Conservation (phyloP, 768 basidiomycete species). For the Chalciporus pseudorubinellus region DNA sequence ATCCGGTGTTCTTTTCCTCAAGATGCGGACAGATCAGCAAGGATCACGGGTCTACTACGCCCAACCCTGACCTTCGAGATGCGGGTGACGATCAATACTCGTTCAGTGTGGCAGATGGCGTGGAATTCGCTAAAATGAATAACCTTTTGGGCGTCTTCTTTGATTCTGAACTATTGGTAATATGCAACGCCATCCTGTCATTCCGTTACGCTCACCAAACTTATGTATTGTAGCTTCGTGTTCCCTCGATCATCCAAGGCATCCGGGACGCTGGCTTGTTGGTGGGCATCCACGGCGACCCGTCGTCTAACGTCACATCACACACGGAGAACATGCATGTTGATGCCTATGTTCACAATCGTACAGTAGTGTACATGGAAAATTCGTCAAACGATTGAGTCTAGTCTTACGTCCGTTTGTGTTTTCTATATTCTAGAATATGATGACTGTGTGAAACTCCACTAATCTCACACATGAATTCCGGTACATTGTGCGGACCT, state of each 20-base stretch:
- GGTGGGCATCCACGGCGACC: constrained; percentile 76
- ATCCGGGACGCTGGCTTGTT: constrained; percentile 88
- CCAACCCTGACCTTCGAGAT: constrained; percentile 35
- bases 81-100: constrained; percentile 49
- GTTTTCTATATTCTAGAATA: constrained; percentile 27
- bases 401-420: constrained; percentile 24
- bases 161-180: constrained; percentile 82
- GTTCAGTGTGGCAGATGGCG: constrained; percentile 81
- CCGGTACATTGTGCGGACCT: constrained; percentile 20
- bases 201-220: constrained; percentile 14
- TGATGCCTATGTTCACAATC: constrained; percentile 67
- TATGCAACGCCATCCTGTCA: constrained; percentile 20
- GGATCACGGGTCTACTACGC: constrained; percentile 38
- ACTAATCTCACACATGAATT: constrained; percentile 19
- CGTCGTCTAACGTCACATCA: constrained; percentile 37
- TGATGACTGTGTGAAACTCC: constrained; percentile 15
- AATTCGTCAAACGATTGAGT: constrained; percentile 48
- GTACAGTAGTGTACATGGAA: constrained; percentile 67
- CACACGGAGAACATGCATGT: constrained; percentile 48
- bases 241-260: constrained; percentile 85
- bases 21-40: constrained; percentile 68
- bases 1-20: constrained; percentile 94
- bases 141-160: constrained; percentile 91
- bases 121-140: constrained; percentile 90
- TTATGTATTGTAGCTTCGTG: constrained; percentile 52